A percentile compares a stretch with the other conserved stretches of the same genome.
phyloP scores from a whole-genome alignment of 768 basidiomycete genomes.

The Trametes cingulata region DNA sequence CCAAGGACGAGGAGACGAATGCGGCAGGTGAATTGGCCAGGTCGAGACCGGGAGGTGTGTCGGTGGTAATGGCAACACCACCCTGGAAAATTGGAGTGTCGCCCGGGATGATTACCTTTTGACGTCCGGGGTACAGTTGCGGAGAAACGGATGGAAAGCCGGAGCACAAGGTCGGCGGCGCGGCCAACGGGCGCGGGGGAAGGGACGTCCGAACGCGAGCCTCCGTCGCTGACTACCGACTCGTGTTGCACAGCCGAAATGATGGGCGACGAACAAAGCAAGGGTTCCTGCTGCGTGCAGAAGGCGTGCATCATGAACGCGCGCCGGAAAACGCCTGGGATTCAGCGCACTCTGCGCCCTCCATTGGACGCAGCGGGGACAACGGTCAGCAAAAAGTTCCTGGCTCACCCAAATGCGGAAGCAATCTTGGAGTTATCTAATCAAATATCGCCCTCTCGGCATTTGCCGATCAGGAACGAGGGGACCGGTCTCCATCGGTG shows the following conservation, averaged over 20 bases:
- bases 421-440: not conserved
- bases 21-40: conserved; percentile 2
- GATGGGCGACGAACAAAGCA: not conserved
- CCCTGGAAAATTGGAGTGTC: conserved; percentile 15
- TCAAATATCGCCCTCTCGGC: not conserved
- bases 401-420: not conserved
- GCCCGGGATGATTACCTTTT: conserved; percentile 11
- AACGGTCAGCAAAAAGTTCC: not conserved
- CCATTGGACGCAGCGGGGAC: not conserved
- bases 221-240: not conserved
- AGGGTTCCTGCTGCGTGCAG: not conserved
- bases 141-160: conserved; percentile 4
- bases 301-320: not conserved
- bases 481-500: conserved; percentile 7
- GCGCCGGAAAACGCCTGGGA: not conserved
- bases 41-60: not conserved
- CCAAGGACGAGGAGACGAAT: not conserved
- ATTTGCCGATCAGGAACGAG: conserved; percentile 7
- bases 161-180: not conserved
- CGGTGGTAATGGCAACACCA: conserved; percentile 10
- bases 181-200: not conserved
- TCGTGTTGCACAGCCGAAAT: too few relatives aligned
- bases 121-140: conserved; percentile 15
- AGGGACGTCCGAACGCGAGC: not conserved
- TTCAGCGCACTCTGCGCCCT: not conserved